Base-by-base conservation (phyloP, 371 early-diverging fungal genomes). In the Haplosporangium sp. region DNA sequence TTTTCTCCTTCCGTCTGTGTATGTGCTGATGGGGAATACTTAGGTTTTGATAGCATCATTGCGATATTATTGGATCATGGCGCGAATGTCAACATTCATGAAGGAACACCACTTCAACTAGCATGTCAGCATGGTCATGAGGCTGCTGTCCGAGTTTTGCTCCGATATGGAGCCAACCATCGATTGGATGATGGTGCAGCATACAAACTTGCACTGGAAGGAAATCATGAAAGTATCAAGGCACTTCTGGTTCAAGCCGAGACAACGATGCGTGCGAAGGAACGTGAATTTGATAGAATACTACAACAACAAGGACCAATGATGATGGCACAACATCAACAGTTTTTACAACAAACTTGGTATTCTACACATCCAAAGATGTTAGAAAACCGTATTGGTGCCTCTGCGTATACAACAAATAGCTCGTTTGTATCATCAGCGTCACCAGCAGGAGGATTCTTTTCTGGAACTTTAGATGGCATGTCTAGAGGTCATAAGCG, bases 91-190 rank as follows among this genome's bases (percentile, higher is more conserved):
- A 89, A 93, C 63, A 74, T 81, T n/a, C 82, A 90, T 74, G 82
- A 88, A 67, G 90, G 89, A 56, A 94, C 95, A 5, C 90, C 91
- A 0, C 83, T 96, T 19, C 95, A 95, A 65, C 84, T 92, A 61
- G 95, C 95, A 4, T 90, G 93, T 64, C 85, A 86, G n/a, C 72
- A 69, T 38, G 75, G 82, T 1, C 92, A 93, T 60, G 85, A 88
- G 38, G 84, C 87, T 7, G 88, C 95, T 11, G 94, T 91, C 0
- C 83, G 87, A n/a, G 86, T 87, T 44, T 74, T 96, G 15, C 76
- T 95, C 6, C 81, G 81, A 17, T 81, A 85, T 40, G 93, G 93
- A 27, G 93, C 94, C 0, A 92, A 93, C 76, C 85, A 81, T 40
- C 68, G 82, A 35, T 60, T 81, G 48, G 82, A 81, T 20, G 82